Conservation (phyloP, 257 asterid species). For the Solanum tarijense region DNA sequence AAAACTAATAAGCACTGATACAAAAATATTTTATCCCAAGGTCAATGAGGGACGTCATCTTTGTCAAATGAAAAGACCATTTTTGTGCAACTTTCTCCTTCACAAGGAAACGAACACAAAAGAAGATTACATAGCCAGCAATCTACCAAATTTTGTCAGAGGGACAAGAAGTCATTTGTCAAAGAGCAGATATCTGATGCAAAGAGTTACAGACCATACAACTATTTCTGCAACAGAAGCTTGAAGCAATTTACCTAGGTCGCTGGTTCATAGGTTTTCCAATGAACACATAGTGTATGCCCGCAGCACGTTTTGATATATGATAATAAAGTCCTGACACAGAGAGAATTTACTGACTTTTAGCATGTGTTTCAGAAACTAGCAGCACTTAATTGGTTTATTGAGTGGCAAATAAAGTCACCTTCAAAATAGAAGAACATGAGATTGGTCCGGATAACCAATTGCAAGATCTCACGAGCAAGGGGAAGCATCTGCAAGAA, state of each 20-base stretch:
- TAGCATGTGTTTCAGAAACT: not conserved
- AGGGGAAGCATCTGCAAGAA: constrained; percentile 60
- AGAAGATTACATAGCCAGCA: not conserved
- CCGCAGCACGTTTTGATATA: constrained; percentile 84
- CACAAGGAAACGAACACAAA: not conserved
- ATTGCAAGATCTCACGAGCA: constrained; percentile 66
- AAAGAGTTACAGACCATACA: not conserved
- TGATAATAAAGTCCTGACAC: constrained; percentile 80
- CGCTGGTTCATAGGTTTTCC: constrained; percentile 88
- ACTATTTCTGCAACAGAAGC: not conserved
- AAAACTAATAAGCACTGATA: not conserved
- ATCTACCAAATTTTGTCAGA: not conserved
- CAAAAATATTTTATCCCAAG: not conserved
- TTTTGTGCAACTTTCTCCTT: not conserved
- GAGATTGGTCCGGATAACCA: constrained; percentile 80
- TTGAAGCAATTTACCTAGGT: constrained; percentile 50
- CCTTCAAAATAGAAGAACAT: constrained; percentile 99
- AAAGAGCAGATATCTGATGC: not conserved
- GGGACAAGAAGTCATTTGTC: not conserved
- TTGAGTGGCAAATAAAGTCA: constrained; percentile 13
- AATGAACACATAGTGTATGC: constrained; percentile 82
- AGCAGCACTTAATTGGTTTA: not conserved
- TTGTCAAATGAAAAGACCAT: not conserved
- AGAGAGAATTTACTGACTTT: constrained; percentile 1
- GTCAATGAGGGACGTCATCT: not conserved